phyloP scores from a whole-genome alignment of 352 stramenopile genomes.

The Phytopythium sindhum region DNA sequence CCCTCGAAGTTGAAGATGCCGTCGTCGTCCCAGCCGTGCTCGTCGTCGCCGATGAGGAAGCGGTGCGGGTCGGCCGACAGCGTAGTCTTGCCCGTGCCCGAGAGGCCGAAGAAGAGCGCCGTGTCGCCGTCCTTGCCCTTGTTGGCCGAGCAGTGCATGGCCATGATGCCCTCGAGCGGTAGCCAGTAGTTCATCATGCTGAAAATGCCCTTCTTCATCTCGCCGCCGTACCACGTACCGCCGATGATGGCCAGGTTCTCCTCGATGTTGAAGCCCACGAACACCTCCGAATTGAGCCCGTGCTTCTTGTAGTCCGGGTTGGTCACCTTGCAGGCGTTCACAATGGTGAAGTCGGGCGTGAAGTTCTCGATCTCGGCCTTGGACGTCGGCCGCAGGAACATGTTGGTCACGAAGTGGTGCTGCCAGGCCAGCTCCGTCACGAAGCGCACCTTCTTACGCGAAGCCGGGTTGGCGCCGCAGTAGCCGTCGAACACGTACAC shows the following conservation, averaged over 20 bases:
- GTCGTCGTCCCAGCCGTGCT: constrained; percentile 98
- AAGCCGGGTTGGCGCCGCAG: constrained; percentile 89
- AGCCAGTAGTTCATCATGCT: constrained; percentile 72
- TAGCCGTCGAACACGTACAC: constrained; percentile 97
- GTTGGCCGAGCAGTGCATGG: constrained; percentile 63
- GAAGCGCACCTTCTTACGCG: constrained; percentile 95
- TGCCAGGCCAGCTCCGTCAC: constrained; percentile 98
- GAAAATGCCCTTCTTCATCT: constrained; percentile 78
- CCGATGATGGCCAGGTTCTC: constrained; percentile 56
- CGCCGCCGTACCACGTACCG: constrained; percentile 60
- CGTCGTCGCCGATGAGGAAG: constrained; percentile 78
- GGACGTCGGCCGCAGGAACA: constrained; percentile 90
- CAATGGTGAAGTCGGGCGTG: constrained; percentile 97
- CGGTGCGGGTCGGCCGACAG: constrained; percentile 89
- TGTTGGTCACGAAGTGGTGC: constrained; percentile 97
- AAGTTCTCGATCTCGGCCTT: constrained; percentile 90
- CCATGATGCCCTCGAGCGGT: constrained; percentile 54
- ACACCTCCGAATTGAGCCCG: constrained; percentile 80
- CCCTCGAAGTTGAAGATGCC: constrained; percentile 99
- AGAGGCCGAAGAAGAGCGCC: constrained; percentile 97
- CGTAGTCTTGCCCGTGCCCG: constrained; percentile 89
- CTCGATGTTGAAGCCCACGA: constrained; percentile 72
- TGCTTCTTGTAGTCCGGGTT: constrained; percentile 94
- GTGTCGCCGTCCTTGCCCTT: constrained; percentile 86
- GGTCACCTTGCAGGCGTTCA: constrained; percentile 96